Base-by-base conservation (phyloP, 2,329 filamentous ascomycete species). In the Beauveria caledonica region DNA sequence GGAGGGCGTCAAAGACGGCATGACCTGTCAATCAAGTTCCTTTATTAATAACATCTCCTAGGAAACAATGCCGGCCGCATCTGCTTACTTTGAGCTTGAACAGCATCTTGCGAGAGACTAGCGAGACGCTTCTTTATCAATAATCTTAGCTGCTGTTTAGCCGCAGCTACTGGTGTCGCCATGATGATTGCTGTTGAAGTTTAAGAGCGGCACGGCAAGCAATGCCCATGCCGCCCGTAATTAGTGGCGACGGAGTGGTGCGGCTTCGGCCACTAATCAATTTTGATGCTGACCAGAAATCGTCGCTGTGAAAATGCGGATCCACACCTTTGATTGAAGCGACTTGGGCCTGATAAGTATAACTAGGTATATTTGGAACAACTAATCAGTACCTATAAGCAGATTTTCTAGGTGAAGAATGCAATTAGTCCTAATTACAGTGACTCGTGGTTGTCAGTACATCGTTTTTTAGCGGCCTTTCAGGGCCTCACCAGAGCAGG, bases 61-160 rank as follows among this genome's bases (percentile, higher is more conserved):
- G 33, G 15, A n/a, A 23, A 29, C 5, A 27, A 23, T 44, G 13
- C 17, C 17, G 29, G 25, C 53, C 60, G 64, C n/a, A 2, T 25
- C 3, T n/a, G 67, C 85, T 72, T 77, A 92, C 92, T 94, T 78
- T 96, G 92, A 48, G 74, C 71, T 59, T 75, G 71, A 59, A 91
- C 78, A 15, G 83, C 80, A 25, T 89, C 83, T n/a, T 80, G 75
- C 1, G 85, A 73, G 52, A 96, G 70, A 8, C 71, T 73, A 21
- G 82, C 79, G 21, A 96, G 80, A 36, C 79, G 80, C 64, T 82
- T 76, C 70, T 87, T 92, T 76, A 96, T 87, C 58, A 82, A 75
- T 63, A 78, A 79, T 61, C 92, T 83, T 63, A 96, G 78, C 67
- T 90, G 86, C 70, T 88, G 86, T 76, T 96, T 96, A 49, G 88